A percentile compares a stretch with the other conserved stretches of the same genome.
Evolutionary conservation across 164 flowering plant genomes (phyloP).

Genomic region (Magnolia changhungtana): DNA sequence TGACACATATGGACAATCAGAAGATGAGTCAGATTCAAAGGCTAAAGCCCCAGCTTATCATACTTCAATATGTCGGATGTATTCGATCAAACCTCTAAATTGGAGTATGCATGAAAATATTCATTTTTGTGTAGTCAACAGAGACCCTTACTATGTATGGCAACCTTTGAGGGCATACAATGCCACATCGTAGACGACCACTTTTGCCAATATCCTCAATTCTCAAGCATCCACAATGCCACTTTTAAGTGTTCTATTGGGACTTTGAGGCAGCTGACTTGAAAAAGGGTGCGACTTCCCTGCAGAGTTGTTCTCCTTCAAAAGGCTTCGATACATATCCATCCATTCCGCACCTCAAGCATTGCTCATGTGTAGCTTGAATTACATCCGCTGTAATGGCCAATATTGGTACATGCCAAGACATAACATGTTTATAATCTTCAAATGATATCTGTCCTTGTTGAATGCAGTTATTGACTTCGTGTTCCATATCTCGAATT

Average conservation of each 20-base stretch:
- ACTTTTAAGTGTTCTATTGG: slow-evolving; percentile 15
- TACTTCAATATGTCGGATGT: no score
- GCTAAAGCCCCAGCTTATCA: no score
- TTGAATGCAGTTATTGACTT: slow-evolving; percentile 37
- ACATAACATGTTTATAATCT: slow-evolving; percentile 31
- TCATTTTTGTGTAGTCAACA: neutral
- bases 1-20: no score
- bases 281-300: slow-evolving; percentile 78
- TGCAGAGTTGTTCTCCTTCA: slow-evolving; percentile 79
- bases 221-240: neutral
- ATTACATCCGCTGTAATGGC: slow-evolving; percentile 99
- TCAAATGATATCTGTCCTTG: slow-evolving; percentile 44
- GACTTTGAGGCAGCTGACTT: slow-evolving; percentile 22
- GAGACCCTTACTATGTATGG: slow-evolving; percentile 1
- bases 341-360: slow-evolving; percentile 82
- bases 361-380: slow-evolving; percentile 83
- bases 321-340: slow-evolving; percentile 97
- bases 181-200: slow-evolving; percentile 16
- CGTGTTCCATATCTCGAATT: slow-evolving; percentile 61
- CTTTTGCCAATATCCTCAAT: slow-evolving; percentile 17
- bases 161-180: slow-evolving; percentile 10
- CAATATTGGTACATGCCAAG: slow-evolving; percentile 84
- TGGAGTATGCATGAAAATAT: no score
- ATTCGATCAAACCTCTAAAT: no score
- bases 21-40: no score